phyloP scores from a whole-genome alignment of 2,329 filamentous ascomycete species.

The Emergomyces africanus region DNA sequence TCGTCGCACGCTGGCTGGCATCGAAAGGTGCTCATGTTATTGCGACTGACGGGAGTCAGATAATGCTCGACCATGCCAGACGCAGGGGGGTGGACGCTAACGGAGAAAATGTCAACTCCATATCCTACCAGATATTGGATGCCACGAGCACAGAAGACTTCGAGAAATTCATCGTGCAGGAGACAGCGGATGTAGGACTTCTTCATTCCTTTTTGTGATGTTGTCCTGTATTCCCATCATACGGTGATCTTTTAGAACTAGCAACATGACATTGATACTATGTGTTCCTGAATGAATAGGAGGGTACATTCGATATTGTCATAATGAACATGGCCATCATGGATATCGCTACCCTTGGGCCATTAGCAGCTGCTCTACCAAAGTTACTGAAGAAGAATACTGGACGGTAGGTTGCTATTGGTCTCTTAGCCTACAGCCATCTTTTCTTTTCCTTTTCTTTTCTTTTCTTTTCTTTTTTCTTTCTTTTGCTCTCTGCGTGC shows the following conservation, averaged over 20 bases:
- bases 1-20: slow-evolving; percentile 35
- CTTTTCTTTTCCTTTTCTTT: neutral
- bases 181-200: slow-evolving; percentile 5
- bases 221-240: neutral
- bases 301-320: slow-evolving; percentile 30
- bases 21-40: slow-evolving; percentile 25
- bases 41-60: slow-evolving; percentile 34
- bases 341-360: slow-evolving; percentile 34
- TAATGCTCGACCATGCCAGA: slow-evolving; percentile 30
- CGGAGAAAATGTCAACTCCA: slow-evolving; percentile 6
- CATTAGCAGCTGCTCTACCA: slow-evolving; percentile 31
- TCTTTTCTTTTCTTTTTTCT: neutral
- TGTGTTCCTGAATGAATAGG: slow-evolving; percentile 11
- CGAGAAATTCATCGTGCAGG: slow-evolving; percentile 15
- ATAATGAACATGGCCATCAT: slow-evolving; percentile 40
- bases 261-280: slow-evolving; percentile 1
- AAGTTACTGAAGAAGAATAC: slow-evolving; percentile 29
- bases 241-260: neutral
- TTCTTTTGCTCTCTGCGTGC: neutral
- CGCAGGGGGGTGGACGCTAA: slow-evolving; percentile 11
- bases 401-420: slow-evolving; percentile 25
- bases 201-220: neutral
- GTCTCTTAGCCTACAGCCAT: neutral
- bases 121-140: slow-evolving; percentile 26
- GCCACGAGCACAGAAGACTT: slow-evolving; percentile 26